A percentile compares a stretch with the other conserved stretches of the same genome.
Evolutionary conservation across 2,329 filamentous ascomycete species (phyloP).

Genomic region (Fusarium sp.): DNA sequence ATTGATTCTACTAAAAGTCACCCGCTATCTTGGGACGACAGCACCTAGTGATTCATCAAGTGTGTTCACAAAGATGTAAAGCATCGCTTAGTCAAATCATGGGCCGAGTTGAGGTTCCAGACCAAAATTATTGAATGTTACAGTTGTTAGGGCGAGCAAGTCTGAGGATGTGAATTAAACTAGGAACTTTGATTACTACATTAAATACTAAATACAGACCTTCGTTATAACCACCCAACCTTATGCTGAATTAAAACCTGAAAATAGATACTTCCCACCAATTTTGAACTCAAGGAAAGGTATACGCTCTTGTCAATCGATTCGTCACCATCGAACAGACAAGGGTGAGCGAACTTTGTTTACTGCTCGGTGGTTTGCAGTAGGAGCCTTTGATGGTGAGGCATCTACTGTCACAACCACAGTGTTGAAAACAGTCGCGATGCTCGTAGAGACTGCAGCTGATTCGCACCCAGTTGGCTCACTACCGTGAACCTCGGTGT

Average conservation of each 20-base stretch:
- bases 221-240: conserved; percentile 11
- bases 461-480: conserved; percentile 42
- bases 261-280: not conserved
- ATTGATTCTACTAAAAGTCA: too few relatives aligned
- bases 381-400: conserved; percentile 20
- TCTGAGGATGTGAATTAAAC: not conserved
- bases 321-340: conserved; percentile 29
- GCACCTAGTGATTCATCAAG: too few relatives aligned
- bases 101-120: not conserved
- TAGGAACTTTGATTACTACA: conserved; percentile 24
- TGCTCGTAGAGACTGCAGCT: conserved; percentile 47
- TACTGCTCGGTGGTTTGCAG: conserved; percentile 4
- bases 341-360: conserved; percentile 31
- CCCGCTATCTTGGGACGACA: too few relatives aligned
- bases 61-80: not conserved
- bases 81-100: not conserved
- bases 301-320: not conserved
- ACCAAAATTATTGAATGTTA: too few relatives aligned
- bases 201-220: conserved; percentile 27
- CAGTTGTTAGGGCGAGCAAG: not conserved
- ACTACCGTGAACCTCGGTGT: conserved; percentile 24
- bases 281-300: conserved; percentile 18
- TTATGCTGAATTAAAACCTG: conserved; percentile 2
- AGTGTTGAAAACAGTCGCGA: conserved; percentile 54
- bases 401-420: conserved; percentile 49